These are phyloP conservation scores for Batrachochytrium dendrobatidis DNA, from an alignment of 371 early-diverging fungal genomes.

Conservation along the genomic window DNA sequence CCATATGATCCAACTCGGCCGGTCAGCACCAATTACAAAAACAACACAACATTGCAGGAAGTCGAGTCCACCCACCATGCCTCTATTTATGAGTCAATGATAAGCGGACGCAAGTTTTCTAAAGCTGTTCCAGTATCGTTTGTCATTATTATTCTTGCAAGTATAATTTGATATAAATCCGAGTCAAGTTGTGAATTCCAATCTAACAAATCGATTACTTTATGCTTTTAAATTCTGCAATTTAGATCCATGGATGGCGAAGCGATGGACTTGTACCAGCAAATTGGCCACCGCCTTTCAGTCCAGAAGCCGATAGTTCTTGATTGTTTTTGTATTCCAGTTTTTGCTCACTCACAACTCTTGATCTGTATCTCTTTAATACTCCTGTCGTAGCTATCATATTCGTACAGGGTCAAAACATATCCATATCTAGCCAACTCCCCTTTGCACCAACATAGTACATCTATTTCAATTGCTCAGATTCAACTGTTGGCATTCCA, in stretches of 20 bases:
- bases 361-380: too few relatives aligned
- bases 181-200: background rate
- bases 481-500: too few relatives aligned
- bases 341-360: too few relatives aligned
- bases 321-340: too few relatives aligned
- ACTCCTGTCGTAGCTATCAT: too few relatives aligned
- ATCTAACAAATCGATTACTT: background rate
- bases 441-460: too few relatives aligned
- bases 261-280: conserved; percentile 24
- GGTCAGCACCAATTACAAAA: conserved; percentile 12
- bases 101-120: conserved; percentile 32
- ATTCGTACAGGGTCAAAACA: too few relatives aligned
- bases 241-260: conserved; percentile 42
- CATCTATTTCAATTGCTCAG: too few relatives aligned
- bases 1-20: conserved; percentile 19
- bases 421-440: too few relatives aligned
- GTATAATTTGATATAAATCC: background rate
- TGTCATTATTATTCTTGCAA: conserved; percentile 31
- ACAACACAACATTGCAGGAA: conserved; percentile 21
- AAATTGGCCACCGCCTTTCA: conserved; percentile 1
- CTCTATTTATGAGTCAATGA: conserved; percentile 27
- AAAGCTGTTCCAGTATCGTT: conserved; percentile 35
- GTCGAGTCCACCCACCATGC: conserved; percentile 32
- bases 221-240: too few relatives aligned
- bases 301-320: too few relatives aligned